These are phyloP conservation scores for Artemisia tridentata DNA, from an alignment of 129 eudicot genomes.

Conservation along the genomic window DNA sequence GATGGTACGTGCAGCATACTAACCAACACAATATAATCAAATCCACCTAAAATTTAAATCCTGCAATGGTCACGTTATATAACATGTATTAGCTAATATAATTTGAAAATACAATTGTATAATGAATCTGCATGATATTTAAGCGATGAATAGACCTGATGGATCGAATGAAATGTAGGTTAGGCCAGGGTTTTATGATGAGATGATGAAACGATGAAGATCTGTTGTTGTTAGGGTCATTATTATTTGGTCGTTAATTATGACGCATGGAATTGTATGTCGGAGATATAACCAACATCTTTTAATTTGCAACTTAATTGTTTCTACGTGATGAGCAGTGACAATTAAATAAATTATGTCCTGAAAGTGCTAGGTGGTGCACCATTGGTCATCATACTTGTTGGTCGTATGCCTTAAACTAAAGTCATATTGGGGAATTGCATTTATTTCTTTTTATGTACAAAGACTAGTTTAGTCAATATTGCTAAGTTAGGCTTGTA, in stretches of 20 bases:
- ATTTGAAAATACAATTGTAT: background rate
- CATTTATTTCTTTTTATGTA: too few relatives aligned
- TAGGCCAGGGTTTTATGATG: background rate
- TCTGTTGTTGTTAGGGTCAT: constrained; percentile 14
- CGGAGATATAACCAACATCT: constrained; percentile 21
- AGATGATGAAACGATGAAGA: constrained; percentile 13
- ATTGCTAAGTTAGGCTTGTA: too few relatives aligned
- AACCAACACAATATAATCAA: background rate
- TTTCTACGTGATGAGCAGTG: constrained; percentile 12
- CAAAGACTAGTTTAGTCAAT: too few relatives aligned
- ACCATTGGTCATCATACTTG: too few relatives aligned
- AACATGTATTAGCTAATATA: constrained; percentile 5
- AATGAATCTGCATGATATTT: background rate
- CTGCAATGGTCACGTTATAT: constrained; percentile 4
- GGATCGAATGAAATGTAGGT: background rate
- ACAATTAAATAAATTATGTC: background rate
- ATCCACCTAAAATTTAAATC: constrained; percentile 5
- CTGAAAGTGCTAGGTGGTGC: too few relatives aligned
- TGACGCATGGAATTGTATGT: constrained; percentile 33
- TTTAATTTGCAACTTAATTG: constrained; percentile 13
- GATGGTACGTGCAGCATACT: constrained; percentile 68
- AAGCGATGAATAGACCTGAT: too few relatives aligned
- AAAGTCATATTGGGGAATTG: too few relatives aligned
- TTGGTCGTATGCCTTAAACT: too few relatives aligned
- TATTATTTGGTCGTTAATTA: constrained; percentile 23